A percentile compares a stretch with the other conserved stretches of the same genome.
Conservation (phyloP, 2,329 filamentous ascomycete species). For the Fusarium nygamai region DNA sequence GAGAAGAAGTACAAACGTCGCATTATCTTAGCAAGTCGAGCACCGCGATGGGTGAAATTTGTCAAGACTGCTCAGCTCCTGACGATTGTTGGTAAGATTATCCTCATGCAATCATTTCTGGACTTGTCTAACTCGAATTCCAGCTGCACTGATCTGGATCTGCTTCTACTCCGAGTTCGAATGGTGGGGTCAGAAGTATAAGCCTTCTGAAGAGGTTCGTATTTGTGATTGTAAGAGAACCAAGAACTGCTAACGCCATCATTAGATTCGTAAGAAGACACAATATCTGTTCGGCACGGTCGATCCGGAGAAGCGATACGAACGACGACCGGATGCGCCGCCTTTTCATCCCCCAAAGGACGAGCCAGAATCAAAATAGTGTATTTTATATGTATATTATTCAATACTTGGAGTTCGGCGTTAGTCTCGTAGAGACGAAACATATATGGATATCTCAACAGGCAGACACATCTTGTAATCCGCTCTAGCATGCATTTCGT, state of each 20-base stretch:
- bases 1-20: constrained; percentile 83
- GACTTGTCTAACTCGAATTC: constrained; percentile 13
- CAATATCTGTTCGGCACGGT: constrained; percentile 53
- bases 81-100: constrained; percentile 61
- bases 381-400: constrained; percentile 40
- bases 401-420: constrained; percentile 43
- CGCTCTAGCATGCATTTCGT: constrained; percentile 19
- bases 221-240: not conserved
- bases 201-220: constrained; percentile 54
- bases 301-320: constrained; percentile 55
- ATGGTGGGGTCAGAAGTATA: constrained; percentile 56
- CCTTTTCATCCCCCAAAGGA: constrained; percentile 42
- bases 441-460: constrained; percentile 40
- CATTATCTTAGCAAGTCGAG: constrained; percentile 67
- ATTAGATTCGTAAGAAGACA: constrained; percentile 51
- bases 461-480: constrained; percentile 30
- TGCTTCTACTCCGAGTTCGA: constrained; percentile 57
- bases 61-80: constrained; percentile 72
- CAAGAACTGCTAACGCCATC: constrained; percentile 10
- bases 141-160: constrained; percentile 52
- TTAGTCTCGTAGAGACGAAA: constrained; percentile 38
- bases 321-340: constrained; percentile 53
- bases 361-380: constrained; percentile 43
- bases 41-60: constrained; percentile 72
- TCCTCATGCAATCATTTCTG: not conserved